Evolutionary conservation across 2,329 filamentous ascomycete species (phyloP), one percentile per base, ranked within the genome.

Genomic region (Penicillium sumatraense): DNA sequence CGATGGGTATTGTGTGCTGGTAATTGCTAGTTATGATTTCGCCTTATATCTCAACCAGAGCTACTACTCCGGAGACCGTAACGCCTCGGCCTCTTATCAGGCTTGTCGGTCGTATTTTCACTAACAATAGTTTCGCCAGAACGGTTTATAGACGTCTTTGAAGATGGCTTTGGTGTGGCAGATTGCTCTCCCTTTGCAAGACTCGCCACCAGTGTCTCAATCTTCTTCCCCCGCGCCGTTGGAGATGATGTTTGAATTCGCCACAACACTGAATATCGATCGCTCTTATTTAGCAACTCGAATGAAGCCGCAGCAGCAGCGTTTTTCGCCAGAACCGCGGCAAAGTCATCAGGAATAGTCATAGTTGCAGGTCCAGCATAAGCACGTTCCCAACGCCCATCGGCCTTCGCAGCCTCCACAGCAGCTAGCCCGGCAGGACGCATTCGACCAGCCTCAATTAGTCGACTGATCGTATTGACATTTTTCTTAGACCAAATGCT

Each of bases 401-500:
- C 83, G 0, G 71, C 74, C 67, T 81, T 83, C 0, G 84, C 85
- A 1, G 79, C 76, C 6, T 85, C 80, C 3, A 87, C 75, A 36
- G 81, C 81, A 1, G 70, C 75, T 36, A 78, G 63, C 0, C 84
- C 84, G 0, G 79, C 68, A 0, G 74, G 72, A 0, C 71, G 71
- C 79, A 87, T 85, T 1, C 78, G 75, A 0, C 79, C 81, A 8
- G 78, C 70, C 0, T 68, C 66, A 1, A 75, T 68, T 3, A 88
- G 69, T 5, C 62, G 63, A 0, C 71, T 75, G 6, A 85, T 76
- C 14, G 83, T 81, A 9, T 71, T 72, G 2, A 86, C 82, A 61
- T 88, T 88, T 38, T 83, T 81, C 56, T 80, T 76, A 2, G 84
- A 87, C 85, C 85, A 87, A 6, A 82, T 65, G 62, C 83, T 85